Evolutionary conservation across 257 asterid genomes (phyloP).

Genomic region (Nicotiana attenuata): DNA sequence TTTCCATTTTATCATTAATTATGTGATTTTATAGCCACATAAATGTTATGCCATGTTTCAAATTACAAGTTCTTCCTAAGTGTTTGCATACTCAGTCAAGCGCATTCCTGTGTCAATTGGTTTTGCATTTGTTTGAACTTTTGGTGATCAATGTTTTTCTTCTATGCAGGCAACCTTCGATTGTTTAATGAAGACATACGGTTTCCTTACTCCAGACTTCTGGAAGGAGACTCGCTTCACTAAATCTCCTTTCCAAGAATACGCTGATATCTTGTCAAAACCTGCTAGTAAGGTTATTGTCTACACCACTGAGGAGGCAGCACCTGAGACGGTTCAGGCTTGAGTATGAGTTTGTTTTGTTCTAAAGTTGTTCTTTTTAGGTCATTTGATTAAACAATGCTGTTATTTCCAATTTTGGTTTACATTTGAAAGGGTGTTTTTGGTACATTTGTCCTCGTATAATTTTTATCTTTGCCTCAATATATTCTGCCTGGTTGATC

Average conservation of each 20-base stretch:
- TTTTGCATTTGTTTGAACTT: neutral
- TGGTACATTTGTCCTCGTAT: neutral
- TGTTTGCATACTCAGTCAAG: too few relatives aligned
- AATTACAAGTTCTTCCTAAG: too few relatives aligned
- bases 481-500: neutral
- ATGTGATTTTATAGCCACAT: too few relatives aligned
- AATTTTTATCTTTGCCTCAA: neutral
- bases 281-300: slow-evolving; percentile 3
- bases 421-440: neutral
- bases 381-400: neutral
- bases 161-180: slow-evolving; percentile 61
- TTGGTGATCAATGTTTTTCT: neutral
- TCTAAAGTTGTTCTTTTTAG: neutral
- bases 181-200: slow-evolving; percentile 66
- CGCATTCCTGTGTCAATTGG: neutral
- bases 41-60: too few relatives aligned
- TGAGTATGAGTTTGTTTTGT: neutral
- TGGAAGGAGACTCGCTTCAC: slow-evolving; percentile 34
- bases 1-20: too few relatives aligned
- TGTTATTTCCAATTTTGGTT: neutral
- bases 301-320: neutral
- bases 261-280: neutral
- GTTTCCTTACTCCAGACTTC: slow-evolving; percentile 74
- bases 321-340: neutral
- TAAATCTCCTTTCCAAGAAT: slow-evolving; percentile 14